Evolutionary conservation across 148 eudicot species (phyloP).

Genomic region (Nepenthes mirabilis): DNA sequence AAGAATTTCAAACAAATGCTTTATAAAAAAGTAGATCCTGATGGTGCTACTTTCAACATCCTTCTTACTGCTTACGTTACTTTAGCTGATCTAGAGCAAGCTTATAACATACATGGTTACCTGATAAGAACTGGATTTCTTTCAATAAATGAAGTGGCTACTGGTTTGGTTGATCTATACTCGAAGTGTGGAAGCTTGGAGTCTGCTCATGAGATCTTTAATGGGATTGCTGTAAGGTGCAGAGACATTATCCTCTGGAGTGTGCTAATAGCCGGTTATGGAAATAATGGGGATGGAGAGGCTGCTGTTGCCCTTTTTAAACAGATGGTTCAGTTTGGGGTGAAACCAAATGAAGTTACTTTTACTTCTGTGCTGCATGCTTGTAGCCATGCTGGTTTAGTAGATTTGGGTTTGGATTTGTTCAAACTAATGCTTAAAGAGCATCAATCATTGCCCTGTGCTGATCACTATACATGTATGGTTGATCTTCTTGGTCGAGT

Average conservation of each 20-base stretch:
- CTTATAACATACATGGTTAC: conserved; percentile 35
- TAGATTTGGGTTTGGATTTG: conserved; percentile 43
- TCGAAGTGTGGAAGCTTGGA: conserved; percentile 46
- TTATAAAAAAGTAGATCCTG: conserved; percentile 21
- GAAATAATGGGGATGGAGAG: conserved; percentile 39
- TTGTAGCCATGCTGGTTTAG: conserved; percentile 56
- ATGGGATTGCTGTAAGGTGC: conserved; percentile 17
- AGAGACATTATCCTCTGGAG: conserved; percentile 50
- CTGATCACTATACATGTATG: conserved; percentile 52
- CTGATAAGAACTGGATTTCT: conserved; percentile 36
- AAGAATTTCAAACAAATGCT: conserved; percentile 36
- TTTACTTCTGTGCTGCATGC: conserved; percentile 52
- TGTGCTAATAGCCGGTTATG: conserved; percentile 48
- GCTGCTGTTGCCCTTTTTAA: conserved; percentile 37
- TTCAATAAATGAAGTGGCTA: conserved; percentile 23
- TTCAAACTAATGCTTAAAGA: conserved; percentile 34
- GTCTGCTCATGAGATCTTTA: conserved; percentile 32
- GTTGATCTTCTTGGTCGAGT: conserved; percentile 73
- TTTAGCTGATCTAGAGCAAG: conserved; percentile 36
- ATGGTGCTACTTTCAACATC: conserved; percentile 39
- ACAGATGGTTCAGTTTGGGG: conserved; percentile 41
- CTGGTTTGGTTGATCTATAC: conserved; percentile 46
- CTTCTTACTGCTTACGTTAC: conserved; percentile 44
- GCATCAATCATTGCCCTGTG: conserved; percentile 11
- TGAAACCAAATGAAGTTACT: conserved; percentile 49